These are phyloP conservation scores for Delphinella strobiligena DNA, from an alignment of 2,329 filamentous ascomycete genomes.

Conservation along the genomic window DNA sequence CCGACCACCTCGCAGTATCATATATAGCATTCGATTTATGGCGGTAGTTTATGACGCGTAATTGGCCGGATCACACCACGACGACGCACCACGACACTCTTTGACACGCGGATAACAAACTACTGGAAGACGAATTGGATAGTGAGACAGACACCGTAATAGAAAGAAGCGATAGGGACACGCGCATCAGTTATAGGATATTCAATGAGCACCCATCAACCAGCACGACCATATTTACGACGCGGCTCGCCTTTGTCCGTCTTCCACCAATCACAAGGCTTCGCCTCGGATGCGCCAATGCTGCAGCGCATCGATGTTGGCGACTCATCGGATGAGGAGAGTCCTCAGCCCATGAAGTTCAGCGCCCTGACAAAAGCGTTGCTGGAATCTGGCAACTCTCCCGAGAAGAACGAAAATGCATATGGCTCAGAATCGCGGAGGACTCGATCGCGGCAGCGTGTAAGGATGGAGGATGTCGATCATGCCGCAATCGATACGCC, in stretches of 20 bases:
- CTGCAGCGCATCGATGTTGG: conserved; percentile 44
- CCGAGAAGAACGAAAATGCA: conserved; percentile 29
- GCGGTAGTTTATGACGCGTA: background rate
- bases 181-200: background rate
- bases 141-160: background rate
- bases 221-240: conserved; percentile 20
- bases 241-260: conserved; percentile 36
- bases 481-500: conserved; percentile 18
- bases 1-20: background rate
- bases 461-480: background rate
- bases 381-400: conserved; percentile 45
- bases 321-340: conserved; percentile 92
- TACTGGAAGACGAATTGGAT: background rate
- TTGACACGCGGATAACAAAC: background rate
- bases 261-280: conserved; percentile 32
- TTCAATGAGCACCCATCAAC: conserved; percentile 14
- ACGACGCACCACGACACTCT: background rate
- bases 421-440: conserved; percentile 8
- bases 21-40: background rate
- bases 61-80: background rate
- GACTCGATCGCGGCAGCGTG: background rate
- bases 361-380: conserved; percentile 85
- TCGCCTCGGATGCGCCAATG: conserved; percentile 32
- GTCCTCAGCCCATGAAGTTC: conserved; percentile 79
- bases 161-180: background rate